phyloP scores from a whole-genome alignment of 106 monocot genomes.

The Dioscorea alata region DNA sequence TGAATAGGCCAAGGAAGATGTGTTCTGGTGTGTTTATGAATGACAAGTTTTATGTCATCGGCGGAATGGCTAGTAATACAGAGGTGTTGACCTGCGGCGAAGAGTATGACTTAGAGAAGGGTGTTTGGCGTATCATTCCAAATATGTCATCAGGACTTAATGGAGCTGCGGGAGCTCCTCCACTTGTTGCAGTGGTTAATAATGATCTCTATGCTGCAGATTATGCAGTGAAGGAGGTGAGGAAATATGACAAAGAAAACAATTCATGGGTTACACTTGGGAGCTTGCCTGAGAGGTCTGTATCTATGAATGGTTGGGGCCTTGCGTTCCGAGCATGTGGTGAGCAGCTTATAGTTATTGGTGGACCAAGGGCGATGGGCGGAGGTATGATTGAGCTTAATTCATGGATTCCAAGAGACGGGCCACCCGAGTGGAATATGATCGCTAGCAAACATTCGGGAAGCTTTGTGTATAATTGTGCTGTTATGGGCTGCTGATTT shows the following conservation, averaged over 20 bases:
- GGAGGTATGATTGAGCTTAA: conserved; percentile 80
- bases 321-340: conserved; percentile 75
- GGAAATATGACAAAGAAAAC: conserved; percentile 60
- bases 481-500: conserved; percentile 87
- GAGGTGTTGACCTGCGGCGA: conserved; percentile 67
- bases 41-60: conserved; percentile 76
- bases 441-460: conserved; percentile 69
- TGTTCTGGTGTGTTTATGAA: conserved; percentile 91
- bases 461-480: conserved; percentile 90
- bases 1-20: conserved; percentile 74
- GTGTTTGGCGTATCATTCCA: conserved; percentile 51
- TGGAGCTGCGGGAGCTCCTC: conserved; percentile 58
- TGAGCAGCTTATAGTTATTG: conserved; percentile 59
- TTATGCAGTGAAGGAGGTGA: conserved; percentile 52
- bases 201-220: conserved; percentile 78
- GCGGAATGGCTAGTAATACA: conserved; percentile 41
- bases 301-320: conserved; percentile 78
- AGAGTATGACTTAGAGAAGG: conserved; percentile 65
- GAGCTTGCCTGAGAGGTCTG: conserved; percentile 58
- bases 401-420: conserved; percentile 75
- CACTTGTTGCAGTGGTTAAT: conserved; percentile 82
- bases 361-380: conserved; percentile 45
- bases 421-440: conserved; percentile 62
- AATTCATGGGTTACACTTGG: conserved; percentile 66
- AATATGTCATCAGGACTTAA: conserved; percentile 69